phyloP scores from a whole-genome alignment of 2,329 filamentous ascomycete genomes.

The Dichotomopilus funicola region DNA sequence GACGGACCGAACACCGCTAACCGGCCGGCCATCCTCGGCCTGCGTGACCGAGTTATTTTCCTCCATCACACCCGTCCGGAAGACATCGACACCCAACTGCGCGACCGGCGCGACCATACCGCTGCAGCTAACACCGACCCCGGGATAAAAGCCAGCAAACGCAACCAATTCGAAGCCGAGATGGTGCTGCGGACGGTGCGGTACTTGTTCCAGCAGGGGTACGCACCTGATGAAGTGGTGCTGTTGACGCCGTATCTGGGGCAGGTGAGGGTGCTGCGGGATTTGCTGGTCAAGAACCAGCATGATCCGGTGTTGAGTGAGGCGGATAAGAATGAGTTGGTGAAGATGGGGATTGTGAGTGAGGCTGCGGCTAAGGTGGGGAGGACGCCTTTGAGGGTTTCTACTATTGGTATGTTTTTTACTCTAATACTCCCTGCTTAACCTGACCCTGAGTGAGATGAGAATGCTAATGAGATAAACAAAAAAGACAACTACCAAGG shows the following conservation, averaged over 20 bases:
- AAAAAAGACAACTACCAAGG: constrained; percentile 68
- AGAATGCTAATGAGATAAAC: too few relatives aligned
- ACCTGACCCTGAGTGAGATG: neutral
- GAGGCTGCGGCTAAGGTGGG: constrained; percentile 43
- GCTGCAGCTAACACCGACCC: constrained; percentile 48
- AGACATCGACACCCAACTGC: constrained; percentile 33
- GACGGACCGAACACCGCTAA: constrained; percentile 46
- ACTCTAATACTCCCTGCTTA: neutral
- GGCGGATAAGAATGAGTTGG: constrained; percentile 57
- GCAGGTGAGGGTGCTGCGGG: constrained; percentile 53
- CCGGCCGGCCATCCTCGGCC: constrained; percentile 45
- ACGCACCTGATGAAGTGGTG: constrained; percentile 57
- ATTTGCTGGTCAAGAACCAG: constrained; percentile 42
- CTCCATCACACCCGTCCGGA: constrained; percentile 57
- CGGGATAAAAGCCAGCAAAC: constrained; percentile 46
- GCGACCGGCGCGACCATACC: constrained; percentile 45
- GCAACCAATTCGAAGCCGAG: constrained; percentile 58
- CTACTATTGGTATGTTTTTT: constrained; percentile 54
- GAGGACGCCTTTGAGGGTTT: constrained; percentile 52
- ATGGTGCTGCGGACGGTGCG: constrained; percentile 60
- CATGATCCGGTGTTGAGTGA: constrained; percentile 64
- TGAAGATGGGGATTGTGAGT: constrained; percentile 55
- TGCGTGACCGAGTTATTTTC: constrained; percentile 57
- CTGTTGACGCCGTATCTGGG: constrained; percentile 68
- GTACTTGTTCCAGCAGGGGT: constrained; percentile 66